Conservation (phyloP, 306 rosid genomes). For the Corylus heterophylla region DNA sequence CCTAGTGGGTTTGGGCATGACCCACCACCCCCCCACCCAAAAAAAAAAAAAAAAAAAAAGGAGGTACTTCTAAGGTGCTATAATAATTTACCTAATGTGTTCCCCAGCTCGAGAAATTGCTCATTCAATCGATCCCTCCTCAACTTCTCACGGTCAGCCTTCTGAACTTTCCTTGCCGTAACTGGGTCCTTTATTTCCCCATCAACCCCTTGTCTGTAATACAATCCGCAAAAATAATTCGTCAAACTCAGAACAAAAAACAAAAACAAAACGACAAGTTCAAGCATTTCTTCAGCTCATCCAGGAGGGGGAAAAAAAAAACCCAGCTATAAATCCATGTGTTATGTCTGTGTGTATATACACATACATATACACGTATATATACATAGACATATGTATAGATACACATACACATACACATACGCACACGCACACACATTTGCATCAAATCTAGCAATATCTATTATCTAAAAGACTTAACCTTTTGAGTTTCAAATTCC, state of each 20-base stretch:
- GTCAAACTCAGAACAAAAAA: background rate
- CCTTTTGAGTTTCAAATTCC: background rate
- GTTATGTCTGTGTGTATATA: background rate
- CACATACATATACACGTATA: too few relatives aligned
- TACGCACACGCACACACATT: too few relatives aligned
- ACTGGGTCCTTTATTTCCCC: constrained; percentile 57
- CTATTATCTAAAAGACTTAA: background rate
- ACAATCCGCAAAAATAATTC: constrained; percentile 9
- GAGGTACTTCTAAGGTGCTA: background rate
- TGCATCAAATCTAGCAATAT: background rate
- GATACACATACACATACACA: too few relatives aligned
- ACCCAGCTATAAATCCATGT: background rate
- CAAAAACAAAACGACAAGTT: background rate
- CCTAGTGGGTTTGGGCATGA: background rate
- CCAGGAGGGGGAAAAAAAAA: background rate
- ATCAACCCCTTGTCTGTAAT: constrained; percentile 52
- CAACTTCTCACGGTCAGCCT: constrained; percentile 93
- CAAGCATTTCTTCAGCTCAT: background rate
- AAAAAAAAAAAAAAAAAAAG: background rate
- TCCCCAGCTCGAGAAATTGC: constrained; percentile 73
- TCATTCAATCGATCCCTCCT: constrained; percentile 85
- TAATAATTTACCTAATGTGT: constrained; percentile 53
- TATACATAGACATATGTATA: too few relatives aligned
- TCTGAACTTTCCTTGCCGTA: constrained; percentile 68
- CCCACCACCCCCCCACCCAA: too few relatives aligned